Base-by-base conservation (phyloP, 225 moss, liverwort and hornwort genomes). In the Straminergon stramineum region DNA sequence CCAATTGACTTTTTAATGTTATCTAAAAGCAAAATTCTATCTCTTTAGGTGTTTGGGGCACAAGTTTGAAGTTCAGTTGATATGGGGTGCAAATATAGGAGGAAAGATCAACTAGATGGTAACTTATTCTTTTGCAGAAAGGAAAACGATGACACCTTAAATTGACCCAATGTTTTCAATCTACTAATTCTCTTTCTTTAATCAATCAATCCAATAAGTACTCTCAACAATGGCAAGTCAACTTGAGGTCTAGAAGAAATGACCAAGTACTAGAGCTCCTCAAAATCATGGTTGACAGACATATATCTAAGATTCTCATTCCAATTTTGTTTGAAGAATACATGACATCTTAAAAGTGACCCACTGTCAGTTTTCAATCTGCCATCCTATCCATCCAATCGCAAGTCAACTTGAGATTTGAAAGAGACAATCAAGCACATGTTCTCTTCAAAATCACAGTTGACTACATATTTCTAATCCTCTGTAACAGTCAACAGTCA, bases 41-140 rank as follows among this genome's bases (percentile, higher is more conserved):
- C 5, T 34, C 22, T 8, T 13, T 53, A 13, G 34, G 21, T 0
- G 0, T 34, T 34, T 34, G 0, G 1, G 0, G 21, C 8, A 34
- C 3, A 28, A n/a, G 7, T 5, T 58, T 58, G 7, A 8, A 58
- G 18, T 58, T 80, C 12, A 39, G 48, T 48, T 48, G 48, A 17
- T 2, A 80, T 17, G 17, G 27, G 5, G 10, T 17, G 16, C 79
- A 39, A 39, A 39, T 58, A 18, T 28, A 58, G 5, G 19, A 39
- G 1, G 28, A 58, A 58, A 58, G 18, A 57, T 39, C 28, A 28
- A 28, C 12, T 57, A 24, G 28, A 7, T 39, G n/a, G 56, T 28
- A 12, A 12, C 5, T n/a, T 27, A 79, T 27, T 39, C 11, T 39
- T 39, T 79, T 39, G 39, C 18, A 58, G 24, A 26, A 39, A 8